Evolutionary conservation across 106 monocot genomes (phyloP), one percentile per base, ranked within the genome.

Genomic region (Ottelia alismoides): DNA sequence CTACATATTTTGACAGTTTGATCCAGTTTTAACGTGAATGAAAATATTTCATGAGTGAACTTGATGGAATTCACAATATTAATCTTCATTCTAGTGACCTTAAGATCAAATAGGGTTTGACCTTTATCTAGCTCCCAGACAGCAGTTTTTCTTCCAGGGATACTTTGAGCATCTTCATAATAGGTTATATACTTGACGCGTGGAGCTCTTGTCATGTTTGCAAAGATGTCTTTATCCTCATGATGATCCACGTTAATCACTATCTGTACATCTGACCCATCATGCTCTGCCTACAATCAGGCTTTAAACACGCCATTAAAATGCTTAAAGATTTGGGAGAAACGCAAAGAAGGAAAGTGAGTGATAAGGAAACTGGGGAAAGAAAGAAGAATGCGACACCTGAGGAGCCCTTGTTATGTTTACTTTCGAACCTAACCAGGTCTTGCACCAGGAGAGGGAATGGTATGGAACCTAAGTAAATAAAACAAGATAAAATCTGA

Each of bases 91-190:
- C n/a, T n/a, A n/a, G n/a, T n/a, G n/a, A n/a, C n/a, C n/a, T n/a
- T n/a, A n/a, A n/a, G n/a, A n/a, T n/a, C n/a, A 43, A 7, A 43
- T 43, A 43, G 40, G 10, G 16, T 43, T 43, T 6, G 6, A 43
- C 96, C 96, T 85, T 98, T 89, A 72, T 98, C 96, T 27, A 98
- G 32, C 64, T 98, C 96, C 96, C 96, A 98, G 53, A 98, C 85
- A 30, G 89, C 96, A 43, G 89, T 98, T 59, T 79, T 89, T 53
- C 76, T 81, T 63, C 82, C 96, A 48, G 74, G 81, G 57, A 74
- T 76, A 65, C 89, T 89, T 57, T 82, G 85, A 63, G 96, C 67
- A 72, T 98, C 96, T 74, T 98, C 96, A 65, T 79, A 98, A 67
- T 85, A 98, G 11, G 96, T 98, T 51, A 98, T 89, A 60, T 98